Base-by-base conservation (phyloP, 148 eudicot genomes). In the Arctostaphylos glauca region DNA sequence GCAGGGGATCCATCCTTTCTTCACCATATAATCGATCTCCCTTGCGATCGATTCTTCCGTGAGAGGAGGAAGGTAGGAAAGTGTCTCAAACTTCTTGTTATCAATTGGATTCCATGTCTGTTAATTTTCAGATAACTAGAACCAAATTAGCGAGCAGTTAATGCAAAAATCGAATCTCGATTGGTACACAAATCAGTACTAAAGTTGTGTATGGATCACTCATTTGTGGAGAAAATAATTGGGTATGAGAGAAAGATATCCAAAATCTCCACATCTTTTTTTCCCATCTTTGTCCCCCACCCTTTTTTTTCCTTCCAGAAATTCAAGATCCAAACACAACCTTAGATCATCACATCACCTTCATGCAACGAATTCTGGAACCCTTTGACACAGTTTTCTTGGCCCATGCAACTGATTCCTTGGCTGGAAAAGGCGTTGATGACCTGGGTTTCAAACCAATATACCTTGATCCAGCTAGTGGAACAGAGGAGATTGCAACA, bases 41-140 rank as follows among this genome's bases (percentile, higher is more conserved):
- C 85, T 89, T 10, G 88, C 84, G 70, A 90, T 82, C 0, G 88
- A 83, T 46, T 87, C 92, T 19, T 83, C 80, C 0, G 88, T 18
- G 53, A 90, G 91, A 48, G 91, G 91, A 21, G 94, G 92, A 31
- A 92, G 86, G 79, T 92, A 92, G 3, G 94, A 92, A 7, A 92
- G 88, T 5, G 94, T 92, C 87, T 92, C 94, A 59, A 90, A 92
- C 85, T 87, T 89, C 91, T 90, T 92, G 86, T 84, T 86, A 7
- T 85, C 84, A n/a, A 88, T 77, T 14, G 92, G 94, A 50, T 91
- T 88, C 91, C 91, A 90, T 55, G 86, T 87, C 92, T 90, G 85
- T 74, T 74, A 52, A 21, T 3, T 54, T 49, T 0, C 5, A 12
- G 25, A 54, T 5, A 56, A 6, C 13, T 10, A 38, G 15, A 14